Base-by-base conservation (phyloP, 345 rosid genomes). In the Syzygium jambos region DNA sequence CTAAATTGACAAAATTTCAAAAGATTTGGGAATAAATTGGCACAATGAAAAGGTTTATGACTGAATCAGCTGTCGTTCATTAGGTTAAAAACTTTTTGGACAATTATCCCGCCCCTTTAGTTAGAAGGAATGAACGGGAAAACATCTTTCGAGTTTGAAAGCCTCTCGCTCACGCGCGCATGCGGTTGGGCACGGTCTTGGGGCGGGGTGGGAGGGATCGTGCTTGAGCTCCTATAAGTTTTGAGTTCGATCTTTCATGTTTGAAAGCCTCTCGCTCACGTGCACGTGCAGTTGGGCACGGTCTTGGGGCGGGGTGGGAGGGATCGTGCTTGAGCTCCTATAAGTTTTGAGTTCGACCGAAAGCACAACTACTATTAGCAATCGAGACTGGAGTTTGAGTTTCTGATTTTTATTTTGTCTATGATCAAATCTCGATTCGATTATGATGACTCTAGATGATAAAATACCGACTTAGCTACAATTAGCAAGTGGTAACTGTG, bases 281-380 rank as follows among this genome's bases (percentile, higher is more conserved):
- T 7, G 46, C 7, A 1, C 7, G 46, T 3, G 11, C 5, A 4
- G 23, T 1, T 0, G 12, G 1, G 25, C 49, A 73, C 0, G 27
- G 7, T 21, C 23, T 68, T 6, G 9, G 46, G 46, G 46, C 46
- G 7, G 46, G 46, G 46, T 43, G 46, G 46, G 43, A 41, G 43
- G 43, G 46, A 43, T 34, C 3, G 2, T 11, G 43, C 19, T 68
- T 34, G 46, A 68, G 78, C 78, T 34, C 46, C 2, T 0, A 73
- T 38, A 5, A 34, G 13, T 38, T 73, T 21, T 38, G 27, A 38
- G 49, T 38, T 38, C 14, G 6, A 38, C 0, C 0, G 2, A 21
- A 19, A 1, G 22, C 5, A 73, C 82, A 34, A 73, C 80, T 34
- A 34, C 25, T 73, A 10, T 38, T 38, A 19, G 14, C 49, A 38